Evolutionary conservation across 495 filamentous ascomycete genomes (phyloP).

Genomic region (Massariosphaeria phaeospora): DNA sequence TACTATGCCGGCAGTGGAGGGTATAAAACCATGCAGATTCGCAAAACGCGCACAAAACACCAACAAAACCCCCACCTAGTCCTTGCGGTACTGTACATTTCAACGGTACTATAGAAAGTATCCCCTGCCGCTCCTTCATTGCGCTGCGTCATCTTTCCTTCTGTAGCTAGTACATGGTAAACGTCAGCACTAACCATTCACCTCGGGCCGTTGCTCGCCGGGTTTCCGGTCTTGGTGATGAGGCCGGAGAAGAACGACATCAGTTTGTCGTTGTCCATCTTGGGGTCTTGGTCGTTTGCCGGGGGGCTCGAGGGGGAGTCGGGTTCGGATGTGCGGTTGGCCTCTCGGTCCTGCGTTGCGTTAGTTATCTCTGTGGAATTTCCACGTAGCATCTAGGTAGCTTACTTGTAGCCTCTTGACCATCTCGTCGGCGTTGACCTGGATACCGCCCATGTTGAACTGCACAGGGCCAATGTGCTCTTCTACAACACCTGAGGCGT

Average conservation of each 20-base stretch:
- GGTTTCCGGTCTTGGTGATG: slow-evolving; percentile 48
- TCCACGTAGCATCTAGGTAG: background rate
- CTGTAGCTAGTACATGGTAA: no score
- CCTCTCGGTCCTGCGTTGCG: slow-evolving; percentile 51
- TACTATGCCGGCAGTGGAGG: no score
- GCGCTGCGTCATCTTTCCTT: no score
- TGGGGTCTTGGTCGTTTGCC: slow-evolving; percentile 46
- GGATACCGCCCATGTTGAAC: slow-evolving; percentile 95
- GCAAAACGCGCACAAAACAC: no score
- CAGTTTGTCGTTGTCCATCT: slow-evolving; percentile 61
- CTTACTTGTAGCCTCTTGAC: slow-evolving; percentile 76
- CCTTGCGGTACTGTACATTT: no score
- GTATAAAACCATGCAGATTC: no score
- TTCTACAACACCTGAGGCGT: slow-evolving; percentile 33
- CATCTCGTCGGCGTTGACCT: slow-evolving; percentile 95
- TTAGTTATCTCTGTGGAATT: slow-evolving; percentile 23
- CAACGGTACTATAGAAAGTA: no score
- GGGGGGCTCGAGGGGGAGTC: slow-evolving; percentile 27
- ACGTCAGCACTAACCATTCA: no score
- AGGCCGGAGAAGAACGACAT: slow-evolving; percentile 63
- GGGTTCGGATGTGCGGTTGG: slow-evolving; percentile 47
- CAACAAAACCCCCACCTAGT: no score
- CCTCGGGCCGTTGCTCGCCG: slow-evolving; percentile 16
- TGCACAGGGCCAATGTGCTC: slow-evolving; percentile 87
- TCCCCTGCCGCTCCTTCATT: no score